phyloP scores from a whole-genome alignment of 2,329 filamentous ascomycete species.

The Curvularia sp. region DNA sequence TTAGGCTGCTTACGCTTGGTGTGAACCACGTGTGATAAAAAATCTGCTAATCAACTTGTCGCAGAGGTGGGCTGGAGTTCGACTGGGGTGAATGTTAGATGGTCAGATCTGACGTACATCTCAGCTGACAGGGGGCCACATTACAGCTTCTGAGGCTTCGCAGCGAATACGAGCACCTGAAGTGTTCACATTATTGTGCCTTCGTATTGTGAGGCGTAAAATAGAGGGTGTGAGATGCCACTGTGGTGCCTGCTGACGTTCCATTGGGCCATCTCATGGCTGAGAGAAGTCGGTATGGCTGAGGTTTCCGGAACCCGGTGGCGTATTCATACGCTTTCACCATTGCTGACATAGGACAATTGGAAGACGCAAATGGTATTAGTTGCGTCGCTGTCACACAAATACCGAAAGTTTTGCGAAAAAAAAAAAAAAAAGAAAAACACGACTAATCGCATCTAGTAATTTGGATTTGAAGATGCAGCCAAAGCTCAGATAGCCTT shows the following conservation, averaged over 20 bases:
- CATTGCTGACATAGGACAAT: not conserved
- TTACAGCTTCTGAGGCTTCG: not conserved
- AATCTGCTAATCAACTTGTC: conserved; percentile 1
- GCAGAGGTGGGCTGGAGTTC: not conserved
- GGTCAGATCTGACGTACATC: conserved; percentile 17
- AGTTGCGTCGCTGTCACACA: not conserved
- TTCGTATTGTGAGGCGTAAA: not conserved
- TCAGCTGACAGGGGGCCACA: conserved; percentile 12
- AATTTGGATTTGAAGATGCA: not conserved
- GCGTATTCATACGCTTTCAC: not conserved
- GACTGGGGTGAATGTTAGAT: not conserved
- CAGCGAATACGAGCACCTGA: conserved; percentile 2
- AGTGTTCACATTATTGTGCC: not conserved
- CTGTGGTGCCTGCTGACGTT: conserved; percentile 1
- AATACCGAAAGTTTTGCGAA: too few species aligned
- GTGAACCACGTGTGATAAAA: conserved; percentile 13
- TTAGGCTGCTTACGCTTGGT: conserved; percentile 5
- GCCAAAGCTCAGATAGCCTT: not conserved
- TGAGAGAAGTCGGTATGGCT: not conserved
- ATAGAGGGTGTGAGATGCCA: not conserved
- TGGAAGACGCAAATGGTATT: not conserved
- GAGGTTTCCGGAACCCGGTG: not conserved
- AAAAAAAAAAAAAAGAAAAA: conserved; percentile 3
- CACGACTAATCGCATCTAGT: not conserved
- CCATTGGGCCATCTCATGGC: not conserved